Evolutionary conservation across 1,284 basidiomycete species (phyloP), one percentile per base, ranked within the genome.

Genomic region (Papiliotrema terrestris): DNA sequence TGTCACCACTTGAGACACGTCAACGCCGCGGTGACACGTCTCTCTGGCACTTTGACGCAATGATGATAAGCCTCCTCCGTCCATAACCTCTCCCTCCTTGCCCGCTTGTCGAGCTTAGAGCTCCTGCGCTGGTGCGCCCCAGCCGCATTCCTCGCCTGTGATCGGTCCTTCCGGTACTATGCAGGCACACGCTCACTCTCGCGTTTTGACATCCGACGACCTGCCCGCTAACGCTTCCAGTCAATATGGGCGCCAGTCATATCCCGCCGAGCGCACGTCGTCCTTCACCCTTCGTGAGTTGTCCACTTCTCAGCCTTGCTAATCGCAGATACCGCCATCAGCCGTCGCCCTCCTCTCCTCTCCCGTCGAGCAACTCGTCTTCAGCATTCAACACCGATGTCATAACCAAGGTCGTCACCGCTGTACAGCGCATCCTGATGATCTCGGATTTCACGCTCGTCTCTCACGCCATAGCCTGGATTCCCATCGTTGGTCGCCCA

Each of bases 381-480:
- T 54, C 60, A 15, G 29, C 52, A 9, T 45, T 49, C 2, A 23
- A 41, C n/a, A n/a, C 47, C 48, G 35, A 58, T 23, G 11, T 58
- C 44, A 26, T 66, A 25, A 51, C 58, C 15, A 64, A 63, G 52
- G 41, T 69, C 2, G 62, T 72, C 50, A 52, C 62, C 8, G 55
- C 68, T 1, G 43, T 71, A 22, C 64, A 72, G 4, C 65, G 76
- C 2, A 54, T 75, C 19, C 46, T 75, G 14, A 55, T 78, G 37
- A 76, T 78, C 47, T 60, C 65, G 45, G 73, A 78, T 55, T 77
- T 74, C 55, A 72, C 73, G n/a, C 41, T 77, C 14, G 58, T 77
- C 15, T 67, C 71, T 8, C 67, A 68, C 3, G 37, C 71, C 26
- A 62, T 75, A n/a, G 58, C 58, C 15, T 58, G 71, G n/a, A 48